phyloP scores from a whole-genome alignment of 371 early-diverging fungal genomes.

The Apophysomyces ossiformis region DNA sequence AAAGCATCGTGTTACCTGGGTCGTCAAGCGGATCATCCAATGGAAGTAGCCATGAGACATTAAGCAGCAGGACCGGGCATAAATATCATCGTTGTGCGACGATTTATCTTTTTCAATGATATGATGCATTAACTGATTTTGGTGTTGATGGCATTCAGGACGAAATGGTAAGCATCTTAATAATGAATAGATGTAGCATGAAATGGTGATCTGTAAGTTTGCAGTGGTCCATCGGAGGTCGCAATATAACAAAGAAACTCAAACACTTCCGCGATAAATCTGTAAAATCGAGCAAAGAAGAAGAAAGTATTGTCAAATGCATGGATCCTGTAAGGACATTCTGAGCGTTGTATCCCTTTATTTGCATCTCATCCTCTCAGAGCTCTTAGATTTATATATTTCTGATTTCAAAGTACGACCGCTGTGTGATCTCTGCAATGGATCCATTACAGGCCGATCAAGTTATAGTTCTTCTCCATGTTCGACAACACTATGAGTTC shows the following conservation, averaged over 20 bases:
- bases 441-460: background rate
- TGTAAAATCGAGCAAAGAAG: conserved; percentile 3
- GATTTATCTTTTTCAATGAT: no score
- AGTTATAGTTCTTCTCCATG: background rate
- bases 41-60: no score
- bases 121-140: no score
- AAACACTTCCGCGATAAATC: conserved; percentile 2
- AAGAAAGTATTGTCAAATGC: background rate
- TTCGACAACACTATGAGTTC: background rate
- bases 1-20: no score
- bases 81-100: no score
- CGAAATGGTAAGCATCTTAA: conserved; percentile 1
- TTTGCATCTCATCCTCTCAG: background rate
- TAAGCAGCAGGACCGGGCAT: no score
- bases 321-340: background rate
- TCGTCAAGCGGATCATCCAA: no score
- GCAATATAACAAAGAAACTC: conserved; percentile 1
- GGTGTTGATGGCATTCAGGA: conserved; percentile 8
- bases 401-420: conserved; percentile 1
- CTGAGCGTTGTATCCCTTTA: conserved; percentile 2
- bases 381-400: conserved; percentile 1
- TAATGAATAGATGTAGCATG: background rate
- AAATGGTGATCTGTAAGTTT: background rate
- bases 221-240: background rate
- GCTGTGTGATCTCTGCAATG: background rate